Base-by-base conservation (phyloP, 805 yeast species). In the Myxozyma kluyveri region DNA sequence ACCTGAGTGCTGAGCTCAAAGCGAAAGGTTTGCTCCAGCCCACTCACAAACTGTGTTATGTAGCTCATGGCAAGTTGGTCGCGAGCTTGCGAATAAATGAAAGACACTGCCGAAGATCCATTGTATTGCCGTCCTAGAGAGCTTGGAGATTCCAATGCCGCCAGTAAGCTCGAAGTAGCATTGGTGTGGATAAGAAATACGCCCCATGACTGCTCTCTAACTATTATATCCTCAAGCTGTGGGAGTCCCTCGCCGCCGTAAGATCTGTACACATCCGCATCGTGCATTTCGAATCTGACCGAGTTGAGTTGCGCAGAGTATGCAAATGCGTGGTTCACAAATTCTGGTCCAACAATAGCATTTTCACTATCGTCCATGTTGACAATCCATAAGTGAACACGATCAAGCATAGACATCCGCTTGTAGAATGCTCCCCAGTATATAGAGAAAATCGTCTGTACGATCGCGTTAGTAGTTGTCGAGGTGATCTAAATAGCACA, bases 61-160 rank as follows among this genome's bases (percentile, higher is more conserved):
- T 74, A 76, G 2, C 73, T 60, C 71, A 82, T 72, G 31, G 76
- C 74, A 18, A 71, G 57, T 35, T 78, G 73, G 64, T 85, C 91
- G 60, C 89, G 71, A 4, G 84, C 88, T 0, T 85, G 75, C 64
- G 82, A 87, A 63, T 77, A 83, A 41, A 74, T 63, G 4, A 72
- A 66, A n/a, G 69, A 62, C 4, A 80, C 66, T 36, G 74, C 60
- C 46, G 65, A 62, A 31, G 50, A 18, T 60, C 65, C 54, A 9
- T 65, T 60, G 43, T 64, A 65, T 46, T 73, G 65, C 4, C 61
- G 48, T 7, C 24, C 46, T 14, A 36, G 21, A 14, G 47, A n/a
- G 4, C 42, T 23, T 0, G 73, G 74, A 14, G 53, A 49, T 27
- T 60, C 54, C n/a, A 82, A 65, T 2, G 81, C 81, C 19, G 68